Evolutionary conservation across 2,329 filamentous ascomycete genomes (phyloP).

Genomic region (Nemania sp.): DNA sequence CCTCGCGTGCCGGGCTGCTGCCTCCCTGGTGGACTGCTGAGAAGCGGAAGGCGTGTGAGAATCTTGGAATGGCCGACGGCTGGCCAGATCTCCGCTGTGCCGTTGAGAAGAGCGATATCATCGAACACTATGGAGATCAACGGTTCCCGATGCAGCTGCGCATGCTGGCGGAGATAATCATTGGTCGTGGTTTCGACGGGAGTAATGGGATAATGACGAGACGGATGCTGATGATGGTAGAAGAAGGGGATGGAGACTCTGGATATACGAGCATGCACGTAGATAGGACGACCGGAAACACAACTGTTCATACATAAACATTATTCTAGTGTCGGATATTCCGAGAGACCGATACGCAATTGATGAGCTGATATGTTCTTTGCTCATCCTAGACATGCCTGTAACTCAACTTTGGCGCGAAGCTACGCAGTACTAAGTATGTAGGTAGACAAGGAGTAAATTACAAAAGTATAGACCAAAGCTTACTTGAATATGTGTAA

Average conservation of each 20-base stretch:
- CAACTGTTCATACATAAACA: too few relatives aligned
- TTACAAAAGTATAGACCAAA: too few relatives aligned
- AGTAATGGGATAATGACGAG: slow-evolving; percentile 29
- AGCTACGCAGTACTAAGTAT: too few relatives aligned
- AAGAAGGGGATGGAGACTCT: slow-evolving; percentile 7
- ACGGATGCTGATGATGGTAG: slow-evolving; percentile 28
- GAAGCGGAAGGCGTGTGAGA: slow-evolving; percentile 17
- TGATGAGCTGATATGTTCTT: too few relatives aligned
- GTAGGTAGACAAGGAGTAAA: too few relatives aligned
- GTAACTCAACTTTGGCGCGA: too few relatives aligned
- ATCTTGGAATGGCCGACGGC: slow-evolving; percentile 11
- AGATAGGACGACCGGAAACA: too few relatives aligned
- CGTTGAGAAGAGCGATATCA: slow-evolving; percentile 22
- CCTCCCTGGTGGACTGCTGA: slow-evolving; percentile 22
- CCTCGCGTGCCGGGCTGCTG: slow-evolving; percentile 9
- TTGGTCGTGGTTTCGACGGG: slow-evolving; percentile 39
- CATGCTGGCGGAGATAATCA: slow-evolving; percentile 50
- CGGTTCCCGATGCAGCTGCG: slow-evolving; percentile 54
- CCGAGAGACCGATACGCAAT: too few relatives aligned
- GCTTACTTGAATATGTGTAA: too few relatives aligned
- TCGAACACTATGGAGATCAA: slow-evolving; percentile 47
- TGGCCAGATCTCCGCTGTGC: slow-evolving; percentile 10
- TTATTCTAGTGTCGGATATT: too few relatives aligned
- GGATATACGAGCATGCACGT: too few relatives aligned
- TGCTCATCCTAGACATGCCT: too few relatives aligned